These are phyloP conservation scores for Amanita thiersii DNA, from an alignment of 768 basidiomycete species.

Conservation along the genomic window DNA sequence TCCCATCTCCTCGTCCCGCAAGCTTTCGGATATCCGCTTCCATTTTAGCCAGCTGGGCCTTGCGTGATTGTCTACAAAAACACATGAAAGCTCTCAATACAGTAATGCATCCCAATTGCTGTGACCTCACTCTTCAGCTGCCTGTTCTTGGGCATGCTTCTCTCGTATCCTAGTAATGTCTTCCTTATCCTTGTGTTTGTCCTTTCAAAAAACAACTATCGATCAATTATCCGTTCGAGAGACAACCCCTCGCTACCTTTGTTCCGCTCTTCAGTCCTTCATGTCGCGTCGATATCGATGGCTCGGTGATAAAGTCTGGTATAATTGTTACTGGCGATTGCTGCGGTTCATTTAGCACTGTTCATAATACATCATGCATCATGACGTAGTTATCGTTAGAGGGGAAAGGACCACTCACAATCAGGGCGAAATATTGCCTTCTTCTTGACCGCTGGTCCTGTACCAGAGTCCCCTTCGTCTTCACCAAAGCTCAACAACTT, in stretches of 20 bases:
- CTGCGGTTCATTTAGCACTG: constrained; percentile 14
- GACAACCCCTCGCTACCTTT: too few species aligned
- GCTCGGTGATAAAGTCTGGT: constrained; percentile 32
- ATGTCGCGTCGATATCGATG: constrained; percentile 13
- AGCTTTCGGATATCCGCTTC: constrained; percentile 83
- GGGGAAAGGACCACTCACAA: constrained; percentile 37
- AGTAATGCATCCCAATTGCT: not conserved
- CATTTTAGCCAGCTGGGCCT: constrained; percentile 78
- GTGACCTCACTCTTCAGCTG: constrained; percentile 44
- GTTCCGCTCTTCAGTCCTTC: not conserved
- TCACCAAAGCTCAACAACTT: constrained; percentile 85
- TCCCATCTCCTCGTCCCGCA: constrained; percentile 47
- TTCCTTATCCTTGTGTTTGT: constrained; percentile 26
- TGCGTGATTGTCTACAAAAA: constrained; percentile 25
- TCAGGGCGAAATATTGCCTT: constrained; percentile 81
- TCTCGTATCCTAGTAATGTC: constrained; percentile 71
- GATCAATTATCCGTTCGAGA: too few species aligned
- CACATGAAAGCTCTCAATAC: not conserved
- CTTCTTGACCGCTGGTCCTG: constrained; percentile 54
- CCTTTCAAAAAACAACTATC: constrained; percentile 25
- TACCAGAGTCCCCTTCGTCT: constrained; percentile 58
- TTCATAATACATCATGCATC: constrained; percentile 5
- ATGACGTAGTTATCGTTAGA: constrained; percentile 1
- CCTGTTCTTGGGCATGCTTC: constrained; percentile 66
- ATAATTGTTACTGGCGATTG: constrained; percentile 24